phyloP scores from a whole-genome alignment of 73 alveolate species.

The Halteria grandinella region DNA sequence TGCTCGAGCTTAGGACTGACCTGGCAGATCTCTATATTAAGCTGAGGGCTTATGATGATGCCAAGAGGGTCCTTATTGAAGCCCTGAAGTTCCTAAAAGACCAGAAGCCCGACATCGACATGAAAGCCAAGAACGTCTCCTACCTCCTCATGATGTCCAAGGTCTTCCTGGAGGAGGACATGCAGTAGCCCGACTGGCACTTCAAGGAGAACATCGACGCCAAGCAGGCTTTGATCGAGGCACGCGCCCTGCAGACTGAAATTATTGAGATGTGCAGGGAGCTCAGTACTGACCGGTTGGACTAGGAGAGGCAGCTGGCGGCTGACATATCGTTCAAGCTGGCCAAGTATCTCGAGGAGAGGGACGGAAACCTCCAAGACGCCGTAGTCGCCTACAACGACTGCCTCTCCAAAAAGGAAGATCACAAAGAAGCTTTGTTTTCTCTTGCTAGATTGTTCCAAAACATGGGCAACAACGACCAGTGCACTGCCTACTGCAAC shows the following conservation, averaged over 20 bases:
- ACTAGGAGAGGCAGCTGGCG: slow-evolving; percentile 70
- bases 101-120: slow-evolving; percentile 57
- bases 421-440: slow-evolving; percentile 72
- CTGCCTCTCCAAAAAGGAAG: slow-evolving; percentile 60
- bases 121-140: slow-evolving; percentile 63
- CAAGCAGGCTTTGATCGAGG: slow-evolving; percentile 66
- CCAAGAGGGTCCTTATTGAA: slow-evolving; percentile 76
- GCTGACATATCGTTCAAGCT: slow-evolving; percentile 84
- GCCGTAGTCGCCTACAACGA: slow-evolving; percentile 64
- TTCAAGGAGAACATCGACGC: slow-evolving; percentile 71
- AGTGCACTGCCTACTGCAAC: slow-evolving; percentile 79
- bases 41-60: slow-evolving; percentile 79
- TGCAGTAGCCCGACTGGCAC: slow-evolving; percentile 66
- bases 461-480: slow-evolving; percentile 69
- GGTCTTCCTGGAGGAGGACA: slow-evolving; percentile 72
- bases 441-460: slow-evolving; percentile 73
- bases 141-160: slow-evolving; percentile 68
- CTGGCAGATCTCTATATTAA: slow-evolving; percentile 79
- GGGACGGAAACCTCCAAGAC: slow-evolving; percentile 76
- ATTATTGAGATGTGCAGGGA: slow-evolving; percentile 70
- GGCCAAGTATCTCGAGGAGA: slow-evolving; percentile 79
- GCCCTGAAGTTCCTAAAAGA: slow-evolving; percentile 68
- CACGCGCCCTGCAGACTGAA: slow-evolving; percentile 56
- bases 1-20: slow-evolving; percentile 81
- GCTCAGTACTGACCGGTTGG: slow-evolving; percentile 61